phyloP scores from a whole-genome alignment of 768 basidiomycete genomes.

The Neoboletus subvelutipes region DNA sequence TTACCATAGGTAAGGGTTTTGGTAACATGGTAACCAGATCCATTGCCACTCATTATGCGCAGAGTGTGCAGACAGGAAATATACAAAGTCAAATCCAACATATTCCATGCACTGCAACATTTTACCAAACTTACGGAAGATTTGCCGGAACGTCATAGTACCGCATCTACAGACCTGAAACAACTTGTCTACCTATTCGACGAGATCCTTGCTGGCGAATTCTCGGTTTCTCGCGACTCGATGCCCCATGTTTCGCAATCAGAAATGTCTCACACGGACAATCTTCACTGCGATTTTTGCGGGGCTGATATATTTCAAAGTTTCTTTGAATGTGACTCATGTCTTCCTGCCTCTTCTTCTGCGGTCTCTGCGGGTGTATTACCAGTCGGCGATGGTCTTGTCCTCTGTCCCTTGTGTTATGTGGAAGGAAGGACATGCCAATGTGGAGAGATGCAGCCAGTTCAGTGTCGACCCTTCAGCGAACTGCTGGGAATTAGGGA shows the following conservation, averaged over 20 bases:
- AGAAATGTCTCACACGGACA: conserved; percentile 18
- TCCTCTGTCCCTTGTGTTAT: conserved; percentile 71
- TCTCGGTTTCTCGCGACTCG: conserved; percentile 38
- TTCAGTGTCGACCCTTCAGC: conserved; percentile 53
- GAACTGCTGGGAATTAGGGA: conserved; percentile 46
- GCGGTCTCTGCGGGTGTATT: conserved; percentile 11
- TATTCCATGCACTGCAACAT: conserved; percentile 52
- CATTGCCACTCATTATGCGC: conserved; percentile 1
- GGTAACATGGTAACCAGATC: not conserved
- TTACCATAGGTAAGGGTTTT: conserved; percentile 61
- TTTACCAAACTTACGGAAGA: conserved; percentile 25
- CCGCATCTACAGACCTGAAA: conserved; percentile 24
- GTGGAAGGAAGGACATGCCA: conserved; percentile 73
- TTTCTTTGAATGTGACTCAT: conserved; percentile 67
- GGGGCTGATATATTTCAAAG: conserved; percentile 79
- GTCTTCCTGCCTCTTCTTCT: conserved; percentile 33
- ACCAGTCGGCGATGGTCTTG: conserved; percentile 42
- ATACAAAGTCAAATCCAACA: conserved; percentile 69
- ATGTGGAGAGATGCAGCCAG: conserved; percentile 60
- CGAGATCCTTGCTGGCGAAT: conserved; percentile 44
- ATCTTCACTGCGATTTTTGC: conserved; percentile 73
- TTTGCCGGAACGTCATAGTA: not conserved
- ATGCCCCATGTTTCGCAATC: conserved; percentile 33
- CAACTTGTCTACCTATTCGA: conserved; percentile 48
- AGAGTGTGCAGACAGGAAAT: conserved; percentile 82